Percentiles rank a stretch among this genome's conserved stretches.
These are phyloP conservation scores for Elsinoe arachidis DNA, from an alignment of 2,329 filamentous ascomycete species.

Conservation along the genomic window DNA sequence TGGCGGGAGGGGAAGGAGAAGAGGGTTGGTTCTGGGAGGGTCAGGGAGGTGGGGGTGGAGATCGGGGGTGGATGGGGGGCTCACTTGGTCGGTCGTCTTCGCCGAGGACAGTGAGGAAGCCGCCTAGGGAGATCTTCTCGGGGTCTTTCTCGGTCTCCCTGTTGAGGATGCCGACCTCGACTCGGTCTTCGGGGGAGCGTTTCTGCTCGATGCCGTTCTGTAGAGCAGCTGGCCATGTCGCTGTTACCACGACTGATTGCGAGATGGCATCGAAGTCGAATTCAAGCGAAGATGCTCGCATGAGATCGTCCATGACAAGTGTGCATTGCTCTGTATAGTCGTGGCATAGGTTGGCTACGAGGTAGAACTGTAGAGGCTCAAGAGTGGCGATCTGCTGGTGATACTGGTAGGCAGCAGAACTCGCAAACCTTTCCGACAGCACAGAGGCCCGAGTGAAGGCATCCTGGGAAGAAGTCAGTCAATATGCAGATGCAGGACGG, in stretches of 20 bases:
- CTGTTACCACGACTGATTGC: constrained; percentile 55
- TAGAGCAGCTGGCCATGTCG: constrained; percentile 45
- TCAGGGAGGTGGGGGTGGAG: background rate
- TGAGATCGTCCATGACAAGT: constrained; percentile 38
- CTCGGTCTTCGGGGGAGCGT: constrained; percentile 39
- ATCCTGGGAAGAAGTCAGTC: constrained; percentile 6
- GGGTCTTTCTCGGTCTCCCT: constrained; percentile 55
- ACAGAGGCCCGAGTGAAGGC: constrained; percentile 37
- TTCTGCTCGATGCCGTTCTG: constrained; percentile 39
- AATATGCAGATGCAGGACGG: background rate
- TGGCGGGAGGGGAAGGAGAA: constrained; percentile 82
- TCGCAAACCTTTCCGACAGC: constrained; percentile 51
- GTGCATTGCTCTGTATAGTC: constrained; percentile 35
- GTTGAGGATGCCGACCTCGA: constrained; percentile 75
- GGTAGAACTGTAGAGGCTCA: background rate
- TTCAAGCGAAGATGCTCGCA: constrained; percentile 58
- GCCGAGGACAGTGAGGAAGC: constrained; percentile 69
- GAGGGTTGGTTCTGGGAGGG: constrained; percentile 53
- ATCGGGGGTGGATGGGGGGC: constrained; percentile 16
- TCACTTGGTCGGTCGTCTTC: constrained; percentile 59
- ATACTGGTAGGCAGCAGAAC: constrained; percentile 59
- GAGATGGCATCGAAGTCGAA: constrained; percentile 67
- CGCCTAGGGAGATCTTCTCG: constrained; percentile 69
- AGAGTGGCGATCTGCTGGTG: constrained; percentile 56
- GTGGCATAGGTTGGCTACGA: constrained; percentile 2